phyloP scores from a whole-genome alignment of 495 filamentous ascomycete species.

The Penicillium bovifimosum region DNA sequence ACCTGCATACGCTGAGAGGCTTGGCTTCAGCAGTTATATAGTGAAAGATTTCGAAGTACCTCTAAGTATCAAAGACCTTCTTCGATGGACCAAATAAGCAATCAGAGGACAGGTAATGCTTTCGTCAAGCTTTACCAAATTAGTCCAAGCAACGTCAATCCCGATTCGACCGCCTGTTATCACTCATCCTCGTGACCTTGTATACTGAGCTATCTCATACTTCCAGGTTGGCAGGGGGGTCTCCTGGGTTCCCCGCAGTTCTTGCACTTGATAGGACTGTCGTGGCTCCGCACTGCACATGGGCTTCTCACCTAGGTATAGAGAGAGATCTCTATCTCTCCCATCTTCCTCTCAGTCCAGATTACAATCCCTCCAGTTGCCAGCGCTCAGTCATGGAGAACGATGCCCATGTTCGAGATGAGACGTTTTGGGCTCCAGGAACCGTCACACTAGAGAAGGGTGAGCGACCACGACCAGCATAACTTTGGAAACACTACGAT shows the following conservation, averaged over 20 bases:
- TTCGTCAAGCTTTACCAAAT: too few relatives aligned
- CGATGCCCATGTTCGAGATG: constrained; percentile 14
- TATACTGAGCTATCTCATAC: too few relatives aligned
- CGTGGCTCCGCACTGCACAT: neutral
- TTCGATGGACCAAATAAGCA: too few relatives aligned
- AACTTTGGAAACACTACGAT: neutral
- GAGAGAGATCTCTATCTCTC: too few relatives aligned
- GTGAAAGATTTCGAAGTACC: too few relatives aligned
- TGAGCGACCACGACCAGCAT: neutral
- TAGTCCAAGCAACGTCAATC: too few relatives aligned
- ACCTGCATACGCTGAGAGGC: too few relatives aligned
- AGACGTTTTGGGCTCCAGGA: constrained; percentile 23
- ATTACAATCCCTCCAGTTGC: neutral
- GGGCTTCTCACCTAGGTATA: neutral
- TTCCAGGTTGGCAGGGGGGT: too few relatives aligned
- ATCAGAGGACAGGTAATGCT: too few relatives aligned
- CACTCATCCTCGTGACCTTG: neutral
- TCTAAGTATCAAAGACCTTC: too few relatives aligned
- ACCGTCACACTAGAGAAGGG: constrained; percentile 22
- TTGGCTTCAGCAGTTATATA: too few relatives aligned
- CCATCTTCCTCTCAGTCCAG: too few relatives aligned
- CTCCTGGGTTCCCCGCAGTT: constrained; percentile 1
- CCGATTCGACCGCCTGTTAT: constrained; percentile 15
- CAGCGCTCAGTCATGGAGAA: constrained; percentile 7
- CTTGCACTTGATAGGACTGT: constrained; percentile 6